phyloP scores from a whole-genome alignment of 2,329 filamentous ascomycete species.

The Neopestalotiopsis rosae region DNA sequence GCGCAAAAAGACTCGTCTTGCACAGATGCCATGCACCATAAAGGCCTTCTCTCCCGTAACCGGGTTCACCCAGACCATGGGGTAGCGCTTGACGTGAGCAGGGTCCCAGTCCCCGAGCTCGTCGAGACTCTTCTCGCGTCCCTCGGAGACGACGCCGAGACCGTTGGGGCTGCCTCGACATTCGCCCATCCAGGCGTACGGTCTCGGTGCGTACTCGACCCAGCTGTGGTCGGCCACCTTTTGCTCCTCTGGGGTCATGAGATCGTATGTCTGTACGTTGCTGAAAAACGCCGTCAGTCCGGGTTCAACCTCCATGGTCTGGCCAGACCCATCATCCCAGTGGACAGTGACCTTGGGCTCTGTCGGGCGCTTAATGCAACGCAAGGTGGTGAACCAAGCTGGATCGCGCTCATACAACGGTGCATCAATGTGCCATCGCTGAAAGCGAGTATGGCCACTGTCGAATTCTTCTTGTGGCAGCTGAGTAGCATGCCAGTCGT shows the following conservation, averaged over 20 bases:
- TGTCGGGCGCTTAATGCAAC: conserved; percentile 42
- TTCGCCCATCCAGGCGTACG: conserved; percentile 49
- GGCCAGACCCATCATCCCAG: conserved; percentile 49
- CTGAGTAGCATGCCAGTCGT: conserved; percentile 43
- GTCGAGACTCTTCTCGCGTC: conserved; percentile 42
- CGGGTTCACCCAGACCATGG: conserved; percentile 53
- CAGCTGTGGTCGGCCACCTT: conserved; percentile 47
- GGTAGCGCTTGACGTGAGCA: conserved; percentile 45
- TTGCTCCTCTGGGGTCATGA: conserved; percentile 48
- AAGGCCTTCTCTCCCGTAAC: conserved; percentile 46
- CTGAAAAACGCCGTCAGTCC: conserved; percentile 50
- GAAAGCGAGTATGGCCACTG: conserved; percentile 48
- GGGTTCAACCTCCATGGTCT: conserved; percentile 47
- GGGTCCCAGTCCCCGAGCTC: conserved; percentile 42
- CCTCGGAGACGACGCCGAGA: conserved; percentile 43
- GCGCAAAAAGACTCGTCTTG: conserved; percentile 44
- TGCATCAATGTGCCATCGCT: conserved; percentile 55
- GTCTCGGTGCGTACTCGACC: conserved; percentile 51
- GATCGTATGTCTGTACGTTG: conserved; percentile 45
- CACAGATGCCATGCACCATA: conserved; percentile 48
- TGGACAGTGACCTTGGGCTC: conserved; percentile 39
- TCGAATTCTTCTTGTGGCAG: conserved; percentile 41
- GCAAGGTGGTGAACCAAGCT: conserved; percentile 48
- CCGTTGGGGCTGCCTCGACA: conserved; percentile 47
- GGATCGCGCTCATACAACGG: conserved; percentile 47